Base-by-base conservation (phyloP, 108 stramenopile species). In the Poteriospumella lacustris region DNA sequence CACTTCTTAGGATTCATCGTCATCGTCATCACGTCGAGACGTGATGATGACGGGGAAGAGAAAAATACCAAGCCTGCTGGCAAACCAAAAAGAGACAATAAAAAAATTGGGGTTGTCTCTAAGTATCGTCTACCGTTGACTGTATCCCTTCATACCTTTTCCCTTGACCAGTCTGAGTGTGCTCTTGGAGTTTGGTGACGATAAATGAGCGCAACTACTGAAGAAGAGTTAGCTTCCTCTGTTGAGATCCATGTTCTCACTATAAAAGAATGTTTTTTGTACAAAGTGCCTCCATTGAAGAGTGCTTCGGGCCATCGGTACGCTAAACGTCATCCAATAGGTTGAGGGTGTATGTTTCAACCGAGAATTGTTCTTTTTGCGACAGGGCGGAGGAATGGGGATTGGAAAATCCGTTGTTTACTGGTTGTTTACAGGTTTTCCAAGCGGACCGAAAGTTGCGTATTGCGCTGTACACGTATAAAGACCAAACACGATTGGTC, bases 221-320 rank as follows among this genome's bases (percentile, higher is more conserved):
- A 56, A 56, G 52, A 56, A 68, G 12, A 12, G 24, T 39, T 19
- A 39, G 19, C 64, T 40, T 19, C 39, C 24, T 36, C 39, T 39
- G 64, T 68, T 19, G 64, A 68, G 24, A 15, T 39, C 12, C 19
- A 19, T 15, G 70, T 56, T 5, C 42, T 73, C 9, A 42, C 26
- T 38, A 73, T 73, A 34, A 34, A 5, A 24, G 70, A 73, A 73
- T 5, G 5, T 42, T 73, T 73, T 56, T n/a, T 73, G 5, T 73
- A 73, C 36, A 44, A 56, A 19, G 70, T 73, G 28, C 70, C 70
- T 73, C 70, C 70, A 12, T 24, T 73, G 3, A 3, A 24, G 3
- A 42, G 40, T 56, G 70, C 70, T 19, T 73, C 70, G 9, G 70
- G 70, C 26, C 70, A 73, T 42, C 26, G 70, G 70, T 73, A 42